Percentiles rank a stretch among this genome's conserved stretches.
Evolutionary conservation across 345 rosid genomes (phyloP).

Genomic region (Populus alba): DNA sequence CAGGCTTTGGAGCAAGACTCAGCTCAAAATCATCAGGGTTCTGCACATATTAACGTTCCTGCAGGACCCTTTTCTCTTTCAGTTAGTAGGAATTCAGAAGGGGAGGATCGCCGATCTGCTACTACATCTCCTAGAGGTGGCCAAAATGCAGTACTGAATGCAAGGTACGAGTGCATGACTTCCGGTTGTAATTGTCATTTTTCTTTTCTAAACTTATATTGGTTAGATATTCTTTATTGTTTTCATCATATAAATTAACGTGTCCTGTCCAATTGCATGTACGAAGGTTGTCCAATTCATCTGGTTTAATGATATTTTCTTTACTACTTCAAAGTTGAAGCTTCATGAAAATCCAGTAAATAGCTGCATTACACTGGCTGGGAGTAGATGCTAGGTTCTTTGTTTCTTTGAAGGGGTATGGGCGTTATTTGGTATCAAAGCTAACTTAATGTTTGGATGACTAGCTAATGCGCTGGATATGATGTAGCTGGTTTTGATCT

Average conservation of each 20-base stretch:
- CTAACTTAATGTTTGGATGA: neutral
- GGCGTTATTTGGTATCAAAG: neutral
- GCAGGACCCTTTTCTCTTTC: constrained; percentile 77
- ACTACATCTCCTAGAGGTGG: constrained; percentile 51
- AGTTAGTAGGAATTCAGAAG: constrained; percentile 63
- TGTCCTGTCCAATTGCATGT: neutral
- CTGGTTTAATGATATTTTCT: neutral
- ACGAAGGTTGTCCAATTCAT: neutral
- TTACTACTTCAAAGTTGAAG: neutral
- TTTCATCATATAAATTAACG: neutral
- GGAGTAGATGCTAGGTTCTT: neutral
- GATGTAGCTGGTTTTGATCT: neutral
- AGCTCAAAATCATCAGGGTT: constrained; percentile 55
- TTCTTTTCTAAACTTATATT: neutral
- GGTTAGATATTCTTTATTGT: neutral
- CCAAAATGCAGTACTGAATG: constrained; percentile 48
- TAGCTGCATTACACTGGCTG: neutral
- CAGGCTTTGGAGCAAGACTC: constrained; percentile 66
- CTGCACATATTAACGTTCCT: constrained; percentile 62
- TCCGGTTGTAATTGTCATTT: neutral
- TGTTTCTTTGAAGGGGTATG: neutral
- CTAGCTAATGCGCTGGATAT: neutral
- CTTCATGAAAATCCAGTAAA: neutral
- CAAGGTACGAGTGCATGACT: constrained; percentile 61
- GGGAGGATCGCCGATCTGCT: constrained; percentile 50